phyloP scores from a whole-genome alignment of 768 basidiomycete species.

The Stropharia rugosoannulata region DNA sequence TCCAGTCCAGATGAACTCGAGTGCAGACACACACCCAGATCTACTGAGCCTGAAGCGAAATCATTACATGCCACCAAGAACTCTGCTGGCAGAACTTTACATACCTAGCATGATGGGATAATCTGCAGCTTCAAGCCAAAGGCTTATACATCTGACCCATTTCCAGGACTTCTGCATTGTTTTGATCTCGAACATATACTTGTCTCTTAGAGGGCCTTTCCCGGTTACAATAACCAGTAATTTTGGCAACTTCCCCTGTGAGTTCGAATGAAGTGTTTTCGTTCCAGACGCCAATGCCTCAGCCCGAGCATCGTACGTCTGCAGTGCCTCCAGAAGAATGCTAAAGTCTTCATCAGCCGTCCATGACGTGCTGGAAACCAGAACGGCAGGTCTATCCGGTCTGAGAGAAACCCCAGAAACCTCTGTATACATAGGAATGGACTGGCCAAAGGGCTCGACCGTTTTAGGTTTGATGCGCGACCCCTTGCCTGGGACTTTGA shows the following conservation, averaged over 20 bases:
- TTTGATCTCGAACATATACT: conserved; percentile 73
- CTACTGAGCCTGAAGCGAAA: conserved; percentile 67
- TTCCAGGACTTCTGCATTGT: conserved; percentile 66
- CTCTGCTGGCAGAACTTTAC: conserved; percentile 6
- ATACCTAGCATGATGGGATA: conserved; percentile 86
- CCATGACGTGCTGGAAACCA: conserved; percentile 96
- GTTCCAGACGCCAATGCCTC: conserved; percentile 17
- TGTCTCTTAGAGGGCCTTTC: conserved; percentile 74
- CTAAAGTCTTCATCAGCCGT: conserved; percentile 96
- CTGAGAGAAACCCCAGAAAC: conserved; percentile 49
- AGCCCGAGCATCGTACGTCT: conserved; percentile 65
- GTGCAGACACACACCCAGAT: conserved; percentile 90
- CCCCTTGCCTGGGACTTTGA: conserved; percentile 11
- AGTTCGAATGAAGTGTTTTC: conserved; percentile 10
- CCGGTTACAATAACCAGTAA: conserved; percentile 87
- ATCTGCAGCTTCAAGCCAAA: conserved; percentile 89
- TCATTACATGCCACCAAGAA: not conserved
- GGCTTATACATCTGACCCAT: conserved; percentile 74
- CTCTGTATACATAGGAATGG: conserved; percentile 30
- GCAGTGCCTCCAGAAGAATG: conserved; percentile 76
- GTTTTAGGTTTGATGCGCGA: conserved; percentile 1
- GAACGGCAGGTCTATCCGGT: conserved; percentile 75
- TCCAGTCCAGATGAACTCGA: conserved; percentile 88
- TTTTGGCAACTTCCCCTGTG: conserved; percentile 53
- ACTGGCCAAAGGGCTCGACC: conserved; percentile 18